These are phyloP conservation scores for Candida neerlandica DNA, from an alignment of 1,139 yeast species.

Conservation along the genomic window DNA sequence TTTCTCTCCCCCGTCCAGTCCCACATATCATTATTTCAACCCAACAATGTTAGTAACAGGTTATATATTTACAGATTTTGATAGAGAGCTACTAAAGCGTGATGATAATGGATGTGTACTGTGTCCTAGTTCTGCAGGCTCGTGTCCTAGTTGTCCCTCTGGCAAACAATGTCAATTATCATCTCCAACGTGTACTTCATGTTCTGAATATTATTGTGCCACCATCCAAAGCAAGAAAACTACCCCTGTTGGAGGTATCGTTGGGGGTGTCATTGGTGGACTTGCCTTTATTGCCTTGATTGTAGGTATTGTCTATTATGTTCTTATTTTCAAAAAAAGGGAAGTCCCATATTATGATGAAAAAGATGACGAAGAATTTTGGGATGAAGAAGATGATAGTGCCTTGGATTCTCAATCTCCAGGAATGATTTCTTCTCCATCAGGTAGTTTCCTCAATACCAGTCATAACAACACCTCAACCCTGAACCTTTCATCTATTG, in stretches of 20 bases:
- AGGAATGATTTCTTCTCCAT: not conserved
- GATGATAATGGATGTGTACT: conserved; percentile 47
- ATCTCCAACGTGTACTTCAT: conserved; percentile 55
- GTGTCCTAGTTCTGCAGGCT: conserved; percentile 40
- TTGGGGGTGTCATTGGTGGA: conserved; percentile 67
- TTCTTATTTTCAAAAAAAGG: conserved; percentile 31
- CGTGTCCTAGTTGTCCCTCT: conserved; percentile 58
- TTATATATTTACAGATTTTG: conserved; percentile 3
- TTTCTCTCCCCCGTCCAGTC: not conserved
- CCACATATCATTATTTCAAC: not conserved
- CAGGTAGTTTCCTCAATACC: not conserved
- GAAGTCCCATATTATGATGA: conserved; percentile 24
- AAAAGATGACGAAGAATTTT: conserved; percentile 16
- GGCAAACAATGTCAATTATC: conserved; percentile 55
- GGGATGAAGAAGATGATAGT: conserved; percentile 19
- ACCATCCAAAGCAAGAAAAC: conserved; percentile 17
- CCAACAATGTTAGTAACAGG: conserved; percentile 3
- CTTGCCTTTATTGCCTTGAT: conserved; percentile 39
- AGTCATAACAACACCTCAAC: conserved; percentile 4
- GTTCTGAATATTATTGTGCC: conserved; percentile 60
- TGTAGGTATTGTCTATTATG: conserved; percentile 37
- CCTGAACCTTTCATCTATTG: conserved; percentile 1
- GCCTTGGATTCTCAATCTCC: conserved; percentile 4
- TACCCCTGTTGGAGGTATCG: conserved; percentile 54
- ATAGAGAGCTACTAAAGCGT: conserved; percentile 12